A percentile compares a stretch with the other conserved stretches of the same genome.
Conservation (phyloP, 2,329 filamentous ascomycete genomes). For the Talaromyces pinophilus region DNA sequence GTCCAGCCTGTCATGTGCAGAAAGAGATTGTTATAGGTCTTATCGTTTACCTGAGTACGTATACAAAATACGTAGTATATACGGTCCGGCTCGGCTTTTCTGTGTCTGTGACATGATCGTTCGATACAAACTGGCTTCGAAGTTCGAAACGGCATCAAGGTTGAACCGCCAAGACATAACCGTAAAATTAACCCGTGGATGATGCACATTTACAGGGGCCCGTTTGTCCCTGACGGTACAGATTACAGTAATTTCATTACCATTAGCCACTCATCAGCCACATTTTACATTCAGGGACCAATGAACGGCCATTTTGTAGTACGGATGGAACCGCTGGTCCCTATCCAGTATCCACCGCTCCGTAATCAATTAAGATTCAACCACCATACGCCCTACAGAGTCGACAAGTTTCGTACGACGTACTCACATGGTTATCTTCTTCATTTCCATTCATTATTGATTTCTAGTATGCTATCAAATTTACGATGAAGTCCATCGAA, state of each 20-base stretch:
- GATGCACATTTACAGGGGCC: neutral
- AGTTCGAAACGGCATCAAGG: neutral
- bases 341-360: neutral
- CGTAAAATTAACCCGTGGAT: conserved; percentile 1
- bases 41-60: neutral
- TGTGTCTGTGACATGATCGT: no score
- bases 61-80: neutral
- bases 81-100: neutral
- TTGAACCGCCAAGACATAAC: conserved; percentile 4
- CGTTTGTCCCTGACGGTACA: neutral
- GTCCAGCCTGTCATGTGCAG: neutral
- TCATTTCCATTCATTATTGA: neutral
- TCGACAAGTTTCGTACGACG: neutral
- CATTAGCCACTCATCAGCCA: conserved; percentile 15
- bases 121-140: neutral
- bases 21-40: neutral
- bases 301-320: neutral
- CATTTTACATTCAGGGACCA: neutral
- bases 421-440: neutral
- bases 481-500: neutral
- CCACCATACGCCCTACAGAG: neutral
- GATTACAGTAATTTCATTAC: neutral
- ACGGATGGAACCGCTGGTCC: neutral
- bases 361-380: neutral
- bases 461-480: neutral